Base-by-base conservation (phyloP, 352 stramenopile genomes). In the Thalassiosira gravida region DNA sequence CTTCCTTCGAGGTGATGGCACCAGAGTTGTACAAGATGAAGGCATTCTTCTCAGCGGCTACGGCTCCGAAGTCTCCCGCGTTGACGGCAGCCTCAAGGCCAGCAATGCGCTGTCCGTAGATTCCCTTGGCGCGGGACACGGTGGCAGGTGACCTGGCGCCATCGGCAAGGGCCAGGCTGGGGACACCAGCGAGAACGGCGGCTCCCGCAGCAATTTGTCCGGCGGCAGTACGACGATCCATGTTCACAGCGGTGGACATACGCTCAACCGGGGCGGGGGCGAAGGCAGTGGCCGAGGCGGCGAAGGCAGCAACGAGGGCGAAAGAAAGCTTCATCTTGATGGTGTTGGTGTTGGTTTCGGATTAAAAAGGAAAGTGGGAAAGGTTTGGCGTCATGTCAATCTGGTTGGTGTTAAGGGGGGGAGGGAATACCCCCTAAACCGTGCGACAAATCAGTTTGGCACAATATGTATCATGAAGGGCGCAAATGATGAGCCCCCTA, bases 11-110 rank as follows among this genome's bases (percentile, higher is more conserved):
- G 49, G 84, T 89, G 67, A 87, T 80, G n/a, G 75, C 80, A 66
- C 92, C 92, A 8, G 88, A 94, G 85, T 96, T 96, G 89, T 93
- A 96, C 35, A 96, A 87, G 61, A 92, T 86, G 71, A 96, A 96
- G 42, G 83, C 88, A 79, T 94, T 95, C 89, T 94, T 95, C 76
- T 96, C 92, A 2, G 62, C 83, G 27, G 87, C 86, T 64, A 96
- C 79, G 35, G 91, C 89, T 44, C 67, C 89, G 63, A 94, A 94
- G 69, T 96, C 91, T 75, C 92, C 92, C 14, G 78, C 70, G 35
- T 85, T 76, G 27, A 96, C 92, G 9, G 89, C 89, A 44, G 32
- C 58, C 72, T 92, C 86, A 52, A 95, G 85, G 22, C 39, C 80
- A 25, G 82, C 84, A 59, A 95, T 94, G 32, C 88, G 86, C 59